Conservation (phyloP, 2,329 filamentous ascomycete species). For the Annulohypoxylon truncatum region DNA sequence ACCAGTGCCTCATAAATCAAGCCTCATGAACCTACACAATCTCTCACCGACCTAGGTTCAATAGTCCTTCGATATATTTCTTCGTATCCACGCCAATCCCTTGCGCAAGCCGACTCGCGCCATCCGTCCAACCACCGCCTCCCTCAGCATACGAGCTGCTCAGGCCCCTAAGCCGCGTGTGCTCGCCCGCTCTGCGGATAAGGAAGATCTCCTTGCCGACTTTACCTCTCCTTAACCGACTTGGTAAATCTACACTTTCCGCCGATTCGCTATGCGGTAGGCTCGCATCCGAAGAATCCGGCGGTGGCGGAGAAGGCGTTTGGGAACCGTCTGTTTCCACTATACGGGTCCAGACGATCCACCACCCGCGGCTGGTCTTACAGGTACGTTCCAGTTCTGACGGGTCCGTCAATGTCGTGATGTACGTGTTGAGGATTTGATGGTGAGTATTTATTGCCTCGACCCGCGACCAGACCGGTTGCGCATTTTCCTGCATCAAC, state of each 20-base stretch:
- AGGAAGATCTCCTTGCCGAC: slow-evolving; percentile 71
- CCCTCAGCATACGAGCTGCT: slow-evolving; percentile 53
- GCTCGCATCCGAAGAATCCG: slow-evolving; percentile 14
- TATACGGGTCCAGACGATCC: slow-evolving; percentile 74
- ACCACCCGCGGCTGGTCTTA: slow-evolving; percentile 76
- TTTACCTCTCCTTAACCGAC: slow-evolving; percentile 28
- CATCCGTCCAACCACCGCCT: slow-evolving; percentile 61
- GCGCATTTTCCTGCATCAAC: slow-evolving; percentile 41
- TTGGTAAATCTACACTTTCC: slow-evolving; percentile 20
- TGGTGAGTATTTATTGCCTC: slow-evolving; percentile 74
- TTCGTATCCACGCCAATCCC: slow-evolving; percentile 83
- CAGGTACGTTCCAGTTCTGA: slow-evolving; percentile 69
- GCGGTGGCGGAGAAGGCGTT: background rate
- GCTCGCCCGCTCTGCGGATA: slow-evolving; percentile 69
- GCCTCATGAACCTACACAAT: background rate
- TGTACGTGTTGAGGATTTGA: slow-evolving; percentile 70
- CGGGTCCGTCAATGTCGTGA: slow-evolving; percentile 56
- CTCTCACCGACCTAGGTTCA: slow-evolving; percentile 63
- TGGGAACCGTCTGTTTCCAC: slow-evolving; percentile 48
- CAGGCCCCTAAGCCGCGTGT: slow-evolving; percentile 53
- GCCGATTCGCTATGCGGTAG: slow-evolving; percentile 28
- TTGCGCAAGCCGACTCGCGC: slow-evolving; percentile 71
- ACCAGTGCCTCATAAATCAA: background rate
- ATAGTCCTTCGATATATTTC: slow-evolving; percentile 77
- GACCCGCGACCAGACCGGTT: slow-evolving; percentile 64